A percentile compares a stretch with the other conserved stretches of the same genome.
These are phyloP conservation scores for Zizania latifolia DNA, from an alignment of 176 grass and related monocot genomes.

Conservation along the genomic window DNA sequence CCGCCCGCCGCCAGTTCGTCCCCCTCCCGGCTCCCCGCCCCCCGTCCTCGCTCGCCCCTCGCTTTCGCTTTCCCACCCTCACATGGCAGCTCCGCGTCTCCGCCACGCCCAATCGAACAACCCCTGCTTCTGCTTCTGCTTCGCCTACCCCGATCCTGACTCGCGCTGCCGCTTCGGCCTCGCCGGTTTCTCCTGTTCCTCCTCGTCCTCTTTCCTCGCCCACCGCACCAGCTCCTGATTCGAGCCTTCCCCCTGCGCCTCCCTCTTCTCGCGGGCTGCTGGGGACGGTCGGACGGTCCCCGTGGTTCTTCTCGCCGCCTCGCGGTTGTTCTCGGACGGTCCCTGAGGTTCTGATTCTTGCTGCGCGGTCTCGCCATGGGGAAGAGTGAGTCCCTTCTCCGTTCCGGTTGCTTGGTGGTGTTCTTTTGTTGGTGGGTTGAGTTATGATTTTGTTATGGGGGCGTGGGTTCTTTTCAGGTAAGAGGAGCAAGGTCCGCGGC, in stretches of 20 bases:
- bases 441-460: conserved; percentile 13
- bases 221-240: conserved; percentile 52
- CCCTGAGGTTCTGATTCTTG: conserved; percentile 6
- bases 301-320: not conserved
- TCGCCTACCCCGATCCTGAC: conserved; percentile 28
- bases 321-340: not conserved
- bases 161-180: conserved; percentile 14
- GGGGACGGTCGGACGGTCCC: too few species aligned
- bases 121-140: conserved; percentile 31
- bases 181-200: not conserved
- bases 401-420: not conserved
- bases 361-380: conserved; percentile 28
- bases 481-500: conserved; percentile 39
- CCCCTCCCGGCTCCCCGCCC: not conserved
- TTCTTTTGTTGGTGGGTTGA: not conserved
- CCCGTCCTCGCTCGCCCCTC: not conserved
- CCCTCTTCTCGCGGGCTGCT: too few species aligned
- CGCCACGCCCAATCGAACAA: conserved; percentile 31
- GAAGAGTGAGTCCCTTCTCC: conserved; percentile 31
- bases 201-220: conserved; percentile 5
- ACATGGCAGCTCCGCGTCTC: conserved; percentile 49
- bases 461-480: conserved; percentile 13
- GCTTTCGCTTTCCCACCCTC: conserved; percentile 1
- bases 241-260: not conserved
- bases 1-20: not conserved